These are phyloP conservation scores for Mimosa bimucronata DNA, from an alignment of 306 rosid species.

Conservation along the genomic window DNA sequence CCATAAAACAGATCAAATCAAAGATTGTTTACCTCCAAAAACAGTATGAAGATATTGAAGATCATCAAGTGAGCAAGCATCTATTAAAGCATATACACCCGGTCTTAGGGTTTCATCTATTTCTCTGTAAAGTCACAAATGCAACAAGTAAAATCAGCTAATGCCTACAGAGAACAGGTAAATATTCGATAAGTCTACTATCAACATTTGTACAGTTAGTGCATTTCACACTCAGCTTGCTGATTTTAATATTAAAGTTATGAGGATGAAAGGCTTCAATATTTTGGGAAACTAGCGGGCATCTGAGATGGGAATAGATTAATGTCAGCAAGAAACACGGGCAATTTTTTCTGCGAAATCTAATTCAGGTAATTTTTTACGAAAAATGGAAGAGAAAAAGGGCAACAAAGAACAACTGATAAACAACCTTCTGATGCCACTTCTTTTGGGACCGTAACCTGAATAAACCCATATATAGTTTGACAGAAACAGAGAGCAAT, in stretches of 20 bases:
- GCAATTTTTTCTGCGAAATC: conserved; percentile 17
- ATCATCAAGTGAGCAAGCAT: conserved; percentile 76
- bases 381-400: conserved; percentile 25
- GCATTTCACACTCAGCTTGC: neutral
- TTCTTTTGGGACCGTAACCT: conserved; percentile 71
- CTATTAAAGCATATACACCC: conserved; percentile 77
- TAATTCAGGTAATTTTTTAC: conserved; percentile 21
- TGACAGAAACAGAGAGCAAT: conserved; percentile 74
- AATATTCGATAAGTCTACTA: neutral
- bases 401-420: conserved; percentile 11
- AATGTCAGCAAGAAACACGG: conserved; percentile 22
- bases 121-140: conserved; percentile 64
- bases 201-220: neutral
- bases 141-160: conserved; percentile 30
- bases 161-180: neutral
- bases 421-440: conserved; percentile 80
- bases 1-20: conserved; percentile 26
- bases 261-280: conserved; percentile 8
- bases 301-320: conserved; percentile 1
- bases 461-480: conserved; percentile 75
- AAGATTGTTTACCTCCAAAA: conserved; percentile 73
- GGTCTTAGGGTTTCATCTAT: conserved; percentile 88
- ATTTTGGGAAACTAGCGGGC: neutral
- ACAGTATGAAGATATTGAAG: conserved; percentile 92
- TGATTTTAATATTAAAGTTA: conserved; percentile 10